Conservation (phyloP, 2,329 filamentous ascomycete species). For the Sporothrix globosa region DNA sequence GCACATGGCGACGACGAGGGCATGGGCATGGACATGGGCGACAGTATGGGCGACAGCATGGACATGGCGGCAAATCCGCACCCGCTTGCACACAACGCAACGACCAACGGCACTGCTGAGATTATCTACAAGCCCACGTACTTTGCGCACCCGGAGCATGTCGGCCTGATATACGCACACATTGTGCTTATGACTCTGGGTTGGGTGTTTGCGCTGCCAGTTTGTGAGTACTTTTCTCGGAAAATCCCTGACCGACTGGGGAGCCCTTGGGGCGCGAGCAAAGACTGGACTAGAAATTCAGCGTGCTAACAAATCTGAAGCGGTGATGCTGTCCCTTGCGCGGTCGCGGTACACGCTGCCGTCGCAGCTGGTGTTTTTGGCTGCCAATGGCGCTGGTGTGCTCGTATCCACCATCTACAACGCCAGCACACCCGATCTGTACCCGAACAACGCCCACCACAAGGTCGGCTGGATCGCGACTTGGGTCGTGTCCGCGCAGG, state of each 20-base stretch:
- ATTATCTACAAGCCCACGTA: constrained; percentile 56
- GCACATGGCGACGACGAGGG: constrained; percentile 42
- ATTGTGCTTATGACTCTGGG: constrained; percentile 69
- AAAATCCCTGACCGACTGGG: background rate
- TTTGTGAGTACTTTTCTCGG: constrained; percentile 57
- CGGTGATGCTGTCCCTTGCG: constrained; percentile 82
- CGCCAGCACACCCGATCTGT: constrained; percentile 78
- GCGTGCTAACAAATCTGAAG: constrained; percentile 51
- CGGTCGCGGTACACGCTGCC: constrained; percentile 73
- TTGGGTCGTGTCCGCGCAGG: constrained; percentile 70
- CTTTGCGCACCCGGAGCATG: constrained; percentile 60
- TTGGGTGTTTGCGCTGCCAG: constrained; percentile 73
- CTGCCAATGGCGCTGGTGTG: constrained; percentile 65
- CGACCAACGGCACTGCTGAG: constrained; percentile 36
- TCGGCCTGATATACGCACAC: constrained; percentile 66
- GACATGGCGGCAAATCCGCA: background rate
- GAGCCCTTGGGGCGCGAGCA: too few species aligned
- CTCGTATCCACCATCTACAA: constrained; percentile 74
- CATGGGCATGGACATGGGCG: constrained; percentile 38
- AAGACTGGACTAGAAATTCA: background rate
- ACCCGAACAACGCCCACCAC: constrained; percentile 84
- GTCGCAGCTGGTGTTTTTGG: constrained; percentile 69
- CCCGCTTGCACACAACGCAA: background rate
- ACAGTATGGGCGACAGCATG: constrained; percentile 9
- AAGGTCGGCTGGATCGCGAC: constrained; percentile 85